Conservation (phyloP, 129 eudicot species). For the Arctium minus region DNA sequence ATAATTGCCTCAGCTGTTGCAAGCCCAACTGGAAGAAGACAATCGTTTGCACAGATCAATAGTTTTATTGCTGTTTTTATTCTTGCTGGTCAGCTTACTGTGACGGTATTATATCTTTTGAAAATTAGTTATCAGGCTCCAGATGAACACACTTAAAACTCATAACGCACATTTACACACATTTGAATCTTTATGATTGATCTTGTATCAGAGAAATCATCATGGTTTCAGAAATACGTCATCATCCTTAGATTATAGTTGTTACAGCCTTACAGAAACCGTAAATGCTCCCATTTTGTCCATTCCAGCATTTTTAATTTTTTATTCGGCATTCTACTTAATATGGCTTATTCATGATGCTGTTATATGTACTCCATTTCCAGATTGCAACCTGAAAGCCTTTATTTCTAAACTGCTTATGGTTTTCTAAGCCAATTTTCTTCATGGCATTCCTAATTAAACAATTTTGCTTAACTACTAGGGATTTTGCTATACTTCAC, state of each 20-base stretch:
- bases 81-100: constrained; percentile 86
- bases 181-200: neutral
- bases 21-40: constrained; percentile 75
- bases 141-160: neutral
- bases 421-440: too few species aligned
- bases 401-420: too few species aligned
- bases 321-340: neutral
- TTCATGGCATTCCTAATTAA: too few species aligned
- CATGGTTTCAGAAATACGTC: neutral
- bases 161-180: neutral
- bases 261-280: neutral
- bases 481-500: too few species aligned
- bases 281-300: neutral
- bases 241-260: neutral
- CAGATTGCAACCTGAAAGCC: too few species aligned
- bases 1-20: constrained; percentile 70
- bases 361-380: too few species aligned
- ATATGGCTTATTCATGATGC: too few species aligned
- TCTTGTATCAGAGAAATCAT: neutral
- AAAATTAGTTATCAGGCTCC: neutral
- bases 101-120: constrained; percentile 52
- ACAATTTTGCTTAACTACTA: too few species aligned
- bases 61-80: constrained; percentile 91
- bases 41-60: constrained; percentile 81
- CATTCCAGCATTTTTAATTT: neutral